Evolutionary conservation across 2,329 filamentous ascomycete genomes (phyloP), one percentile per base, ranked within the genome.

Genomic region (Talaromyces piceae): DNA sequence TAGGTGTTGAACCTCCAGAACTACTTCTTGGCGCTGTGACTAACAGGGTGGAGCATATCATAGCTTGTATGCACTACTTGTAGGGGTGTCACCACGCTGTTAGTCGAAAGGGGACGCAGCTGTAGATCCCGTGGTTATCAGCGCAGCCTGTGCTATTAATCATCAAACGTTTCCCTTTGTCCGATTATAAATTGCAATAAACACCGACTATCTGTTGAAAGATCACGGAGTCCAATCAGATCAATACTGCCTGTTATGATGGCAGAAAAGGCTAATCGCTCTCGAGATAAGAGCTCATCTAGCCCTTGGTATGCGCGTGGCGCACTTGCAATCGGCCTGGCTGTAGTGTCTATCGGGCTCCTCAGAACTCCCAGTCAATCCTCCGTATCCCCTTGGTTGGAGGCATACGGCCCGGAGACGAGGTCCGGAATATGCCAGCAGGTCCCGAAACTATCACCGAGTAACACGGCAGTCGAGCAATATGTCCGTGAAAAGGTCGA

Each of bases 391-490:
- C 30, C 45, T 12, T 43, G 23, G 28, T 18, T 51, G 28, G 50
- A 53, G 25, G 22, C 25, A 13, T 56, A 56, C 33, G 16, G 12
- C 9, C 45, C 23, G 12, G 52, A 44, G 30, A 22, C 44, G 26
- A 31, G 49, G 9, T 48, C 50, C 3, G 48, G 47, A 6, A 47
- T 57, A 52, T 59, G 51, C 50, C 45, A 56, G 16, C 57, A 60
- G 49, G 51, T 49, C 9, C 58, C 53, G 20, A 53, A 52, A 16
- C 49, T 60, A 12, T 55, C 56, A 27, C 57, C 57, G 47, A 56
- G 41, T 3, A 60, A 59, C 22, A 51, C 51, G 31, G 26, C 5
- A 31, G 47, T 50, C 47, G 47, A 50, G 23, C 7, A 27, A 33
- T 50, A 44, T 27, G 27, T 50, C 33, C 47, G 47, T 18, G 8